phyloP scores from a whole-genome alignment of 73 alveolate species.

The Tetrahymena malaccensis region DNA sequence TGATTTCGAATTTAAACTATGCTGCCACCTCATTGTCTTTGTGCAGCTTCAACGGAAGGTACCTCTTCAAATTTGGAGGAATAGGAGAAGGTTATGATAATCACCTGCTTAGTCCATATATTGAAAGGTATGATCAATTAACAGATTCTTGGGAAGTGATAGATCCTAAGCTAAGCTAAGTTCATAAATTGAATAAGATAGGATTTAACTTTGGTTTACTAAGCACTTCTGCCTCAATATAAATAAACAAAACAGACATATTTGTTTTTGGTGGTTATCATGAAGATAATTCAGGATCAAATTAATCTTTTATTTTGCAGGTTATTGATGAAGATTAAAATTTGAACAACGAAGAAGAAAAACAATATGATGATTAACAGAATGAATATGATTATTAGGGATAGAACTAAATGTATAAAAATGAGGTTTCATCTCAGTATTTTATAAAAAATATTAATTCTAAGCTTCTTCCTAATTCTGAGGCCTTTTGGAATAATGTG shows the following conservation, averaged over 20 bases:
- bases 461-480: background rate
- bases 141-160: constrained; percentile 10
- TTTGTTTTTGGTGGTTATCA: constrained; percentile 44
- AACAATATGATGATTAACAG: background rate
- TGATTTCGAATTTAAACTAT: background rate
- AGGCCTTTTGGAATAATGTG: background rate
- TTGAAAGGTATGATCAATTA: constrained; percentile 24
- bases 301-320: constrained; percentile 2
- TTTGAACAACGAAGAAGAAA: background rate
- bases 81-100: constrained; percentile 9
- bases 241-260: constrained; percentile 15
- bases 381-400: background rate
- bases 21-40: constrained; percentile 13
- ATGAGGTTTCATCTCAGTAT: background rate
- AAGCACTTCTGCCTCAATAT: background rate
- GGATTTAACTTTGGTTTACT: background rate
- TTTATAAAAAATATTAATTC: background rate
- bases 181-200: background rate
- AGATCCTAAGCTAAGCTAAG: background rate
- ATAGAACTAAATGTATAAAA: background rate
- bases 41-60: constrained; percentile 33
- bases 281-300: constrained; percentile 3
- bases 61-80: constrained; percentile 41
- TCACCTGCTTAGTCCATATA: background rate
- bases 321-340: background rate